Evolutionary conservation across 306 rosid genomes (phyloP).

Genomic region (peach (Prunus persica)): DNA sequence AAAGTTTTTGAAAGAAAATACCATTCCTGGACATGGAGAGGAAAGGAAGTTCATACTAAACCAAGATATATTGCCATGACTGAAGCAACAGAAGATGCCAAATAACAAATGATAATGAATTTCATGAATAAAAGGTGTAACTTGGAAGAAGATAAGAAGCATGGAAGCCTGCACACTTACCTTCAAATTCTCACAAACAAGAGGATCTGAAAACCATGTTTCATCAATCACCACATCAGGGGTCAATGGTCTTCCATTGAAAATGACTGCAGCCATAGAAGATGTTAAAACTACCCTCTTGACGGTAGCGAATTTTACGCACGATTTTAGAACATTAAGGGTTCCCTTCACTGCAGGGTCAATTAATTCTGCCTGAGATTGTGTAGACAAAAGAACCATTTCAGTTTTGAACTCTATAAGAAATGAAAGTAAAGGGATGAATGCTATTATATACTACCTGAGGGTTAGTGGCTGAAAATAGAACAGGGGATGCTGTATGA

Average conservation of each 20-base stretch:
- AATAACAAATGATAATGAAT: neutral
- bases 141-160: neutral
- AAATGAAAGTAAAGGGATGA: neutral
- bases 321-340: slow-evolving; percentile 20
- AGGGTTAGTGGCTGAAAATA: slow-evolving; percentile 13
- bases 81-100: neutral
- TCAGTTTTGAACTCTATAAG: neutral
- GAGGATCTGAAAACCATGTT: slow-evolving; percentile 23
- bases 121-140: too few relatives aligned
- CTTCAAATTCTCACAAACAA: slow-evolving; percentile 6
- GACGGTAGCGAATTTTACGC: slow-evolving; percentile 7
- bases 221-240: slow-evolving; percentile 19
- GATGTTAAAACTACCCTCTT: slow-evolving; percentile 28
- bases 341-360: slow-evolving; percentile 34
- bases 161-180: neutral
- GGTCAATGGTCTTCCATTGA: slow-evolving; percentile 5
- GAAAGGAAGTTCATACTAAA: neutral
- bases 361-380: slow-evolving; percentile 14
- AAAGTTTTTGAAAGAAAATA: slow-evolving; percentile 23
- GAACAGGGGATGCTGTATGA: slow-evolving; percentile 50
- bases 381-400: neutral
- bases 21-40: slow-evolving; percentile 14
- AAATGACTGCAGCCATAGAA: slow-evolving; percentile 9
- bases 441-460: slow-evolving; percentile 23
- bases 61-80: neutral